Evolutionary conservation across 805 yeast genomes (phyloP), one percentile per base, ranked within the genome.

Genomic region (Vanderwaltozyma tropicalis): DNA sequence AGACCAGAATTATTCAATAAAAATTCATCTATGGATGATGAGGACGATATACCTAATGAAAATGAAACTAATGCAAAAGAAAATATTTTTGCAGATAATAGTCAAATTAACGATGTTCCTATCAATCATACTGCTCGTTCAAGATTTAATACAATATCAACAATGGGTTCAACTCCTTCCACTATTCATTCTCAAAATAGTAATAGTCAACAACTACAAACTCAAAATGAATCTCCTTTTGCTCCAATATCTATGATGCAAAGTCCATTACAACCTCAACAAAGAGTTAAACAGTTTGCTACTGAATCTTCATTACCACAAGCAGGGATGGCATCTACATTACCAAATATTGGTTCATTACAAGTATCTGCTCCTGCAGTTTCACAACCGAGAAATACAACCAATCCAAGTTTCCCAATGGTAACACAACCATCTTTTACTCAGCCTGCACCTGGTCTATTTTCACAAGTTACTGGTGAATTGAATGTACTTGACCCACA

Each of bases 261-360:
- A 41, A 47, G 55, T 3, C 67, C 68, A 28, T 44, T 63, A 32
- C 57, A 60, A 41, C 67, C 68, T 19, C 53, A 49, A 21, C 47
- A 55, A 9, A 59, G 55, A 39, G 39, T 45, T 0, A 48, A 19
- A 37, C 12, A 16, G 6, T 3, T 24, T 16, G 46, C 48, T 25
- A 28, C 42, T 16, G 47, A 52, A 37, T 52, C 58, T 17, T 22
- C 14, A 18, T 27, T 31, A 27, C 34, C 35, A 19, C 7, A 14
- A 32, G 7, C 27, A 31, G 26, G 30, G 14, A 34, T 18, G n/a
- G 27, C 5, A 8, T n/a, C 9, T 11, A 24, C 8, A 10, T 8
- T 8, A 24, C 9, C 27, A 8, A n/a, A 24, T 24, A 24, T 24
- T 11, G 13, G 13, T 24, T 24, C 27, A 8, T 24, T 24, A 24